A percentile compares a stretch with the other conserved stretches of the same genome.
Evolutionary conservation across 768 basidiomycete genomes (phyloP).

Genomic region (Cyclocybe cylindracea): DNA sequence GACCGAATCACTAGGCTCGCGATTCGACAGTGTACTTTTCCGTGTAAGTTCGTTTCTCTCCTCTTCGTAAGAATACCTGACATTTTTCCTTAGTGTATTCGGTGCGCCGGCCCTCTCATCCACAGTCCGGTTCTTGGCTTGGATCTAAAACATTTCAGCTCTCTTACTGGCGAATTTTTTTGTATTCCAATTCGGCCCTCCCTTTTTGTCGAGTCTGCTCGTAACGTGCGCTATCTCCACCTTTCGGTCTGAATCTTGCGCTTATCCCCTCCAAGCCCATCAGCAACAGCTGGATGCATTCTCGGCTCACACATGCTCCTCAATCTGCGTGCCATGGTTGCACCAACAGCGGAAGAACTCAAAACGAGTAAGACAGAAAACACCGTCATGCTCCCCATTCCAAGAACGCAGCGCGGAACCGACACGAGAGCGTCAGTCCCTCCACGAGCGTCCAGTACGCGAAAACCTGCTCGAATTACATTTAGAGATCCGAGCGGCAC

Average conservation of each 20-base stretch:
- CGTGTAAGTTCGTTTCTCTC: constrained; percentile 15
- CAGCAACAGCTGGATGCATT: constrained; percentile 27
- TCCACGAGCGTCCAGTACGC: no score
- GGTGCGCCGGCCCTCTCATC: constrained; percentile 2
- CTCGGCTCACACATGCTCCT: constrained; percentile 28
- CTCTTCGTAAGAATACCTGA: background rate
- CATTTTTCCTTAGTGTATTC: constrained; percentile 7
- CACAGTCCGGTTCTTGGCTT: background rate
- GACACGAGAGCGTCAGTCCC: no score
- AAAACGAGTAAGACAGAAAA: background rate
- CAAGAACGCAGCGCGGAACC: no score
- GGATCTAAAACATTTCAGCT: constrained; percentile 8
- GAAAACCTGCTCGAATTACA: no score
- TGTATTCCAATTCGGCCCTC: constrained; percentile 25
- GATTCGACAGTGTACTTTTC: constrained; percentile 28
- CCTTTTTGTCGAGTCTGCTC: constrained; percentile 29
- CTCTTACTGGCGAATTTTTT: constrained; percentile 25
- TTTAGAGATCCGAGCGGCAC: no score
- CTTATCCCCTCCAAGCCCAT: constrained; percentile 14
- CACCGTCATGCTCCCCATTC: no score
- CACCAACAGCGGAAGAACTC: background rate
- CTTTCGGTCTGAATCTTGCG: background rate
- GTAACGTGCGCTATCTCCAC: constrained; percentile 20
- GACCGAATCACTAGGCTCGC: constrained; percentile 13
- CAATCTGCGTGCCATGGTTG: constrained; percentile 18